Percentiles rank a stretch among this genome's conserved stretches.
Evolutionary conservation across 768 basidiomycete genomes (phyloP).

Genomic region (Calocera viscosa): DNA sequence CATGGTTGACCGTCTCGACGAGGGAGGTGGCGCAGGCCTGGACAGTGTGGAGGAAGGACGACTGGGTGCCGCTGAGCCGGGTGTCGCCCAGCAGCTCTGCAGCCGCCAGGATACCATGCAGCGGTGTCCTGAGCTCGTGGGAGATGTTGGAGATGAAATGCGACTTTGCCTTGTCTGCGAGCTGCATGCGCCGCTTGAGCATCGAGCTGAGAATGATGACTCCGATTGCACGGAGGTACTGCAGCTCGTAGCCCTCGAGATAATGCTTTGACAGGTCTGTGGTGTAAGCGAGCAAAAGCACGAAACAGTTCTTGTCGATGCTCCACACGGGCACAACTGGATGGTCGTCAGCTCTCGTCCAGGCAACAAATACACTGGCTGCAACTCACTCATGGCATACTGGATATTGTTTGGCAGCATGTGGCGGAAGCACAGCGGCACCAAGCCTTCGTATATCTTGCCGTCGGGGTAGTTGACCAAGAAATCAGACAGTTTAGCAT

Average conservation of each 20-base stretch:
- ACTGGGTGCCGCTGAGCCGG: conserved; percentile 63
- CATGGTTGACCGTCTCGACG: conserved; percentile 93
- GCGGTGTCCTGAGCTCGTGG: conserved; percentile 66
- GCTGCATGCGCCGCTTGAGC: conserved; percentile 79
- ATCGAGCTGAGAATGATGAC: conserved; percentile 91
- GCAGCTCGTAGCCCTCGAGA: conserved; percentile 44
- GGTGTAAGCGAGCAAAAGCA: conserved; percentile 77
- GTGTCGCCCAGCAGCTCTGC: conserved; percentile 86
- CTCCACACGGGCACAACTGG: conserved; percentile 85
- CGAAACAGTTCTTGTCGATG: conserved; percentile 84
- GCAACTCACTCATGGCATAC: conserved; percentile 65
- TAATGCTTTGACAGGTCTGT: conserved; percentile 69
- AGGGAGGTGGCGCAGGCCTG: conserved; percentile 92
- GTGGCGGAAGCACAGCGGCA: conserved; percentile 69
- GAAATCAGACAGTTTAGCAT: conserved; percentile 60
- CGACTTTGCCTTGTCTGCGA: conserved; percentile 89
- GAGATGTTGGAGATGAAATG: conserved; percentile 90
- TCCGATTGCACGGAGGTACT: conserved; percentile 83
- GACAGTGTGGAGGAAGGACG: conserved; percentile 81
- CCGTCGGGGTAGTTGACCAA: conserved; percentile 73
- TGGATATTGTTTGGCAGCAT: conserved; percentile 72
- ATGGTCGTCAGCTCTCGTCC: neutral
- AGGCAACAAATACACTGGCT: neutral
- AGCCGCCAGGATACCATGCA: conserved; percentile 89
- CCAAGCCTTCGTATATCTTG: conserved; percentile 72